Base-by-base conservation (phyloP, 2,329 filamentous ascomycete genomes). In the Sporothrix pseudoabietina region DNA sequence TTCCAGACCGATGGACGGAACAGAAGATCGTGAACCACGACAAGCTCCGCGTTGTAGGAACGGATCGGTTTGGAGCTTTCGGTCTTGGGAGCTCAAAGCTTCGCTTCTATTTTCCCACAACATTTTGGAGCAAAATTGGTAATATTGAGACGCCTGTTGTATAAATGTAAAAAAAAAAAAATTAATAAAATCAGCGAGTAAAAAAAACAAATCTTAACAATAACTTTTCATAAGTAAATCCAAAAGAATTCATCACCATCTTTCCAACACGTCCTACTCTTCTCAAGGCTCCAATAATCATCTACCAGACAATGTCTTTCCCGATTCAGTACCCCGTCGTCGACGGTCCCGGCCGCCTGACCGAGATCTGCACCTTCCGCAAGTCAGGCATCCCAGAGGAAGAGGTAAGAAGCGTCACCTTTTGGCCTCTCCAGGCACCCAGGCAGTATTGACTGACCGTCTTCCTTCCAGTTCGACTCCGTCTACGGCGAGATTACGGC, bases 311-410 rank as follows among this genome's bases (percentile, higher is more conserved):
- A 66, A 66, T 66, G 63, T 41, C 41, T 3, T 66, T 66, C 14
- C 63, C 63, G 2, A 49, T 49, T 41, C 30, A 10, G 6, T 22
- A 35, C 30, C 65, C 65, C 30, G 47, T 39, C 8, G 47, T 54
- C 47, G 30, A 54, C 14, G 65, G 65, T 16, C 47, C 44, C 19
- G 65, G 47, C 47, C 65, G 65, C 16, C 9, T 69, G 26, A 69
- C 44, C 16, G 65, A 54, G 65, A 69, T 54, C 30, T 69, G 65
- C 44, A 69, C 65, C 44, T 69, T 69, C 65, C 65, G 47, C 44
- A 69, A 39, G 30, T 47, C 65, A 22, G 30, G 26, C 47, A 52
- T 69, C 26, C 30, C 65, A 9, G 47, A 69, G 47, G 65, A 69
- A 30, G 65, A 69, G 65, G 65, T 54, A 22, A 52, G 47, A 8